Percentiles rank a stretch among this genome's conserved stretches.
Conservation (phyloP, 148 eudicot genomes). For the Salicornia ramosissima region DNA sequence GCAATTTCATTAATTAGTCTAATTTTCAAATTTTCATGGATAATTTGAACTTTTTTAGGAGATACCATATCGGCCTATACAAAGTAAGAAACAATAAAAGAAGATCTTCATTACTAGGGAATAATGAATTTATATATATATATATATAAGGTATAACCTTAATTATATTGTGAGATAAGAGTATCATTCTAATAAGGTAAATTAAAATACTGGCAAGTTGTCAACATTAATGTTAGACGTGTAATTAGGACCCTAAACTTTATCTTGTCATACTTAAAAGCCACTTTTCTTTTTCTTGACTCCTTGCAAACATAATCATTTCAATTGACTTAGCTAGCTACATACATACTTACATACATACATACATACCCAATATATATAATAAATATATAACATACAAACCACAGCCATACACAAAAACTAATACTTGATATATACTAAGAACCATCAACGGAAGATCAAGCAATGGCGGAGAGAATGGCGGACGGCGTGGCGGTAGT, state of each 20-base stretch:
- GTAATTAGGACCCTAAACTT: not conserved
- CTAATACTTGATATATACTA: not conserved
- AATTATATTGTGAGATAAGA: not conserved
- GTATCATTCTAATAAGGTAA: not conserved
- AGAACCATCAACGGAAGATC: not conserved
- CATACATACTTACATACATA: not conserved
- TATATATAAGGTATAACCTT: too few relatives aligned
- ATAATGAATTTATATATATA: too few relatives aligned
- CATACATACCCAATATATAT: not conserved
- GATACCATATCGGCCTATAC: too few relatives aligned
- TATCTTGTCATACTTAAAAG: constrained; percentile 1
- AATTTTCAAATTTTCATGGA: too few relatives aligned
- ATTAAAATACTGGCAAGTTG: not conserved
- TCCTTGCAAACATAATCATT: not conserved
- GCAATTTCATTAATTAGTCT: too few relatives aligned
- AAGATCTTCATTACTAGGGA: too few relatives aligned
- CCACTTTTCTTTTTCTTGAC: not conserved
- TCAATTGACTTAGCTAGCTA: too few relatives aligned
- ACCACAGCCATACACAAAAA: not conserved
- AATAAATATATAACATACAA: too few relatives aligned
- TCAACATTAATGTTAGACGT: constrained; percentile 6
- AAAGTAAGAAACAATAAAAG: too few relatives aligned
- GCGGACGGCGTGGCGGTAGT: not conserved
- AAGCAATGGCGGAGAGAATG: not conserved
- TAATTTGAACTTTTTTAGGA: too few relatives aligned